These are phyloP conservation scores for Diaporthe humulicola DNA, from an alignment of 2,329 filamentous ascomycete genomes.

Conservation along the genomic window DNA sequence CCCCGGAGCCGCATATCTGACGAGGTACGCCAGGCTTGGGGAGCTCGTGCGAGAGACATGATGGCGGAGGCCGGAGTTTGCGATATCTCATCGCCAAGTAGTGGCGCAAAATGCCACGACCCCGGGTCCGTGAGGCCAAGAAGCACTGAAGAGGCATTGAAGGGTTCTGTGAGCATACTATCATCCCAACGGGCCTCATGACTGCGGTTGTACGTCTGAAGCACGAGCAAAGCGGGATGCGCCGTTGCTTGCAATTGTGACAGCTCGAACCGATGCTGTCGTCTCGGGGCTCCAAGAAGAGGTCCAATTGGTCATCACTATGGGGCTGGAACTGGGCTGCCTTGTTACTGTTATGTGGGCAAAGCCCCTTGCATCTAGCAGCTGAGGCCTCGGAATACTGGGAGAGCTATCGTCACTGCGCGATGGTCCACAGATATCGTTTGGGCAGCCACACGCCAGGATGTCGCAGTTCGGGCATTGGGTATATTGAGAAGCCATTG, in stretches of 20 bases:
- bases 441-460: not conserved
- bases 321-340: not conserved
- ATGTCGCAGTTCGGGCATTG: constrained; percentile 18
- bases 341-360: too few species aligned
- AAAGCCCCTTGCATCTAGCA: not conserved
- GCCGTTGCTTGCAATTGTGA: not conserved
- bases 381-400: too few species aligned
- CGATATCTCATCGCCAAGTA: not conserved
- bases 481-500: constrained; percentile 33
- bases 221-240: not conserved
- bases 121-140: not conserved
- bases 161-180: not conserved
- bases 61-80: not conserved
- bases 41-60: not conserved
- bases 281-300: too few species aligned
- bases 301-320: not conserved
- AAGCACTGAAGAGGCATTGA: not conserved
- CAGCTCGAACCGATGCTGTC: not conserved
- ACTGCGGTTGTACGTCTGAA: not conserved
- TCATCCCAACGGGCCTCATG: too few species aligned
- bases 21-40: not conserved
- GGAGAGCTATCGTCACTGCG: not conserved
- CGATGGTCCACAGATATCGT: constrained; percentile 35
- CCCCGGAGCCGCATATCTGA: not conserved
- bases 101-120: not conserved